These are phyloP conservation scores for Ophiobolus disseminans DNA, from an alignment of 2,329 filamentous ascomycete species.

Conservation along the genomic window DNA sequence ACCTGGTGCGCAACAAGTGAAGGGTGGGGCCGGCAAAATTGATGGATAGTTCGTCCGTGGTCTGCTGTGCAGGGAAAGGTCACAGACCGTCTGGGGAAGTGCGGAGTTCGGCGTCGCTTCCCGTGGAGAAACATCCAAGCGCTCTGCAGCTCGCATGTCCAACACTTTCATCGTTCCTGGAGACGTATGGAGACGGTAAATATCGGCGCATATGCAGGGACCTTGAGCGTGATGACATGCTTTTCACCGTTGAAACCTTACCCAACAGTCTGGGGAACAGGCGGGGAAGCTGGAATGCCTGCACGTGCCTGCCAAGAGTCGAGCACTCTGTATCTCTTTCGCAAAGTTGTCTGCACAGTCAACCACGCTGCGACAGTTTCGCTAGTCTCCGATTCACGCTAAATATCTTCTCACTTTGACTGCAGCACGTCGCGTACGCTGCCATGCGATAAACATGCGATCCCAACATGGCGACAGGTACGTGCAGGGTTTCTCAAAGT, in stretches of 20 bases:
- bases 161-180: no score
- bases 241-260: not conserved
- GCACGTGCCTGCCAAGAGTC: conserved; percentile 1
- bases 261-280: conserved; percentile 1
- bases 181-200: not conserved
- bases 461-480: conserved; percentile 37
- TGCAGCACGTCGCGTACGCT: not conserved
- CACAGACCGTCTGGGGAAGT: conserved; percentile 3
- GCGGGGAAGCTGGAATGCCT: conserved; percentile 4
- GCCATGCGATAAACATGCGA: conserved; percentile 27
- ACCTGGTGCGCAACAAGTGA: not conserved
- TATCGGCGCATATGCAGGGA: not conserved
- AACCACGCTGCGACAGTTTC: no score
- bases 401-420: no score
- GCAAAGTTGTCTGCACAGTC: no score
- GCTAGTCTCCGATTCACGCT: no score
- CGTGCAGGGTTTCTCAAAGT: conserved; percentile 5
- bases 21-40: conserved; percentile 1
- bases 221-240: not conserved
- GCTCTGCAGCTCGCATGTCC: no score
- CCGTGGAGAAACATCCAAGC: not conserved
- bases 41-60: not conserved
- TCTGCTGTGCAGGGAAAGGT: conserved; percentile 2
- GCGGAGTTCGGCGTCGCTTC: conserved; percentile 4
- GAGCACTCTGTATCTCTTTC: not conserved